These are phyloP conservation scores for Pythium insidiosum DNA, from an alignment of 352 stramenopile species.

Conservation along the genomic window DNA sequence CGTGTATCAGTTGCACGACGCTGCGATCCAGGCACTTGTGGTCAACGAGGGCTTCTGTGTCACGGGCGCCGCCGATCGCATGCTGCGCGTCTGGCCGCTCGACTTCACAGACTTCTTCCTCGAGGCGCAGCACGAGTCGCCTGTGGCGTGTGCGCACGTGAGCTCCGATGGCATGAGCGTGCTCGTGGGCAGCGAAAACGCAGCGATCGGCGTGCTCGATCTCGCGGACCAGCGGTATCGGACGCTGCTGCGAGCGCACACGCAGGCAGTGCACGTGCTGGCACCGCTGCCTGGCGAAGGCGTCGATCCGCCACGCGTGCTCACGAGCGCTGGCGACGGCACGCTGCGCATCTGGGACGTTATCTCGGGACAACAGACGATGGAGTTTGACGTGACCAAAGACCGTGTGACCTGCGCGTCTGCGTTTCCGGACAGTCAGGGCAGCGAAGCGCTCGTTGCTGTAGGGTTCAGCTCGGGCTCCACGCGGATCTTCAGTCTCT, in stretches of 20 bases:
- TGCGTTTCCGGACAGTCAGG: conserved; percentile 17
- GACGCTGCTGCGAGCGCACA: conserved; percentile 77
- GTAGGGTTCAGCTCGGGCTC: conserved; percentile 76
- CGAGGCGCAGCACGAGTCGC: conserved; percentile 77
- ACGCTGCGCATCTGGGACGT: conserved; percentile 84
- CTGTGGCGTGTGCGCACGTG: conserved; percentile 58
- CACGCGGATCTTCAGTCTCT: conserved; percentile 81
- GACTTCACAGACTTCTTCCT: conserved; percentile 91
- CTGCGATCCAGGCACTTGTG: conserved; percentile 70
- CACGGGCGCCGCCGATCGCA: conserved; percentile 81
- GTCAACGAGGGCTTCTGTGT: conserved; percentile 89
- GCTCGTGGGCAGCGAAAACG: conserved; percentile 57
- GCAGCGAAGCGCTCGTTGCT: conserved; percentile 32
- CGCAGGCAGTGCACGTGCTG: conserved; percentile 32
- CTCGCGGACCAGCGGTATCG: conserved; percentile 76
- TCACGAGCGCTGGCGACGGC: conserved; percentile 62
- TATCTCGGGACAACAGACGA: conserved; percentile 47
- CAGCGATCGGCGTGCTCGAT: conserved; percentile 81
- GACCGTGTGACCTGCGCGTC: conserved; percentile 55
- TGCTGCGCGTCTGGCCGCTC: conserved; percentile 86
- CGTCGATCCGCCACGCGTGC: conserved; percentile 10
- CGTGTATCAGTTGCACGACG: conserved; percentile 87
- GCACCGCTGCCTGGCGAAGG: conserved; percentile 18
- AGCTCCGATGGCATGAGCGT: conserved; percentile 76
- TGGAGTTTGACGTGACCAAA: conserved; percentile 77